These are phyloP conservation scores for Hyphodiscus hymeniophilus DNA, from an alignment of 495 filamentous ascomycete species.

Conservation along the genomic window DNA sequence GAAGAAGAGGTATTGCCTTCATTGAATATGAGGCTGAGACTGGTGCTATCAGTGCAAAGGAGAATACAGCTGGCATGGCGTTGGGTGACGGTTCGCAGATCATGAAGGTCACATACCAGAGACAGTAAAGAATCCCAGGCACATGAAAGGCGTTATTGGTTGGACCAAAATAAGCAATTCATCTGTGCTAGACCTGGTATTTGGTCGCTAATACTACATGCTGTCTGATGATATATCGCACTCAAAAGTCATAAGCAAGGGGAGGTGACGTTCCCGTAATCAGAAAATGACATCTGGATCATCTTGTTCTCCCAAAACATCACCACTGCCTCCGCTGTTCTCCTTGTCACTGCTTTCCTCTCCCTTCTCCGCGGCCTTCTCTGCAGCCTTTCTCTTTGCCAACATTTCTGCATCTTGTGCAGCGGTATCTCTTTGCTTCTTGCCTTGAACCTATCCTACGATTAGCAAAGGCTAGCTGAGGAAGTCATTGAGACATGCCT, in stretches of 20 bases:
- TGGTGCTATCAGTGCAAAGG: slow-evolving; percentile 90
- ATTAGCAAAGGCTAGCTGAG: slow-evolving; percentile 1
- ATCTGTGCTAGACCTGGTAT: slow-evolving; percentile 7
- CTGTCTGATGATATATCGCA: slow-evolving; percentile 3
- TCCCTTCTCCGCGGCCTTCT: slow-evolving; percentile 20
- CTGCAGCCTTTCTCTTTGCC: slow-evolving; percentile 42
- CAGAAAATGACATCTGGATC: slow-evolving; percentile 97
- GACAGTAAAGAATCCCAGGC: slow-evolving; percentile 47
- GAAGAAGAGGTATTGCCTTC: slow-evolving; percentile 84
- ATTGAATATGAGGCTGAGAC: slow-evolving; percentile 90
- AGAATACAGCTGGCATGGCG: slow-evolving; percentile 84
- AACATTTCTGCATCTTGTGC: slow-evolving; percentile 67
- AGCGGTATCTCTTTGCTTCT: slow-evolving; percentile 81
- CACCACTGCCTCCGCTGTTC: slow-evolving; percentile 39
- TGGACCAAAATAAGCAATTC: slow-evolving; percentile 5
- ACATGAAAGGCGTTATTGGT: neutral
- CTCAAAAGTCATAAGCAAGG: neutral
- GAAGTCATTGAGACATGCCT: slow-evolving; percentile 40
- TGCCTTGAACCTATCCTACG: slow-evolving; percentile 55
- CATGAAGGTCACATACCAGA: slow-evolving; percentile 84
- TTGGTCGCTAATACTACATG: slow-evolving; percentile 21
- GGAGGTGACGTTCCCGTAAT: slow-evolving; percentile 2
- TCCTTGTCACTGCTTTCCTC: slow-evolving; percentile 32
- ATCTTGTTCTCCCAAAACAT: slow-evolving; percentile 71
- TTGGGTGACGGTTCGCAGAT: slow-evolving; percentile 58